Conservation (phyloP, 164 flowering plant genomes). For the Santalum album region DNA sequence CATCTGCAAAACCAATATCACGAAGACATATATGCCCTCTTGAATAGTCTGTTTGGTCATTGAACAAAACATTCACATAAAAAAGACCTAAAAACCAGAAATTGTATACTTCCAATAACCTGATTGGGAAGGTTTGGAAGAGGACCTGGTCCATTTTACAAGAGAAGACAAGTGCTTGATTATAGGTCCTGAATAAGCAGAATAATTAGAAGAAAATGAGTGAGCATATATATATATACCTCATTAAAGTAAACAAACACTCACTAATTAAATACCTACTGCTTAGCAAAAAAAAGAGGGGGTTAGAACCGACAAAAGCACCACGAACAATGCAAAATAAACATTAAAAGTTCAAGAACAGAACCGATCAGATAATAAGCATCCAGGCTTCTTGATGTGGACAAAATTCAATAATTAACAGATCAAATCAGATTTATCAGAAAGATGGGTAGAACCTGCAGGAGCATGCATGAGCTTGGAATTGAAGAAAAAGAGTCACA, state of each 20-base stretch:
- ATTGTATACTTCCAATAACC: conserved; percentile 26
- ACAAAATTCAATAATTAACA: too few relatives aligned
- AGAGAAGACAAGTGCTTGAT: conserved; percentile 67
- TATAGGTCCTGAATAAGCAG: conserved; percentile 43
- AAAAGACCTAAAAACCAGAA: background rate
- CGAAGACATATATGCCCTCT: background rate
- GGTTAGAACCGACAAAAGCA: too few relatives aligned
- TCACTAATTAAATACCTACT: too few relatives aligned
- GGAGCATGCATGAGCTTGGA: conserved; percentile 72
- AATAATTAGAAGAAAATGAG: too few relatives aligned
- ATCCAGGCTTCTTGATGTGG: too few relatives aligned
- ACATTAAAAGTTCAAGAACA: too few relatives aligned
- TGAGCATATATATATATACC: too few relatives aligned
- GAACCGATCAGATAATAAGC: too few relatives aligned
- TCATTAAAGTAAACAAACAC: too few relatives aligned
- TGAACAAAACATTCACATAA: background rate
- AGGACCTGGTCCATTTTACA: conserved; percentile 68
- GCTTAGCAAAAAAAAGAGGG: too few relatives aligned
- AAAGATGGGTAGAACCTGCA: conserved; percentile 26
- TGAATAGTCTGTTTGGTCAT: background rate
- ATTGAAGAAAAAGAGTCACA: conserved; percentile 17
- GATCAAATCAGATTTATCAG: too few relatives aligned
- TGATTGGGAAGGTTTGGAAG: conserved; percentile 57
- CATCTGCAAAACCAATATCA: conserved; percentile 42
- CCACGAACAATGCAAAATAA: too few relatives aligned